Evolutionary conservation across 176 grass and related monocot species (phyloP), one percentile per base, ranked within the genome.

Genomic region (Phragmites australis): DNA sequence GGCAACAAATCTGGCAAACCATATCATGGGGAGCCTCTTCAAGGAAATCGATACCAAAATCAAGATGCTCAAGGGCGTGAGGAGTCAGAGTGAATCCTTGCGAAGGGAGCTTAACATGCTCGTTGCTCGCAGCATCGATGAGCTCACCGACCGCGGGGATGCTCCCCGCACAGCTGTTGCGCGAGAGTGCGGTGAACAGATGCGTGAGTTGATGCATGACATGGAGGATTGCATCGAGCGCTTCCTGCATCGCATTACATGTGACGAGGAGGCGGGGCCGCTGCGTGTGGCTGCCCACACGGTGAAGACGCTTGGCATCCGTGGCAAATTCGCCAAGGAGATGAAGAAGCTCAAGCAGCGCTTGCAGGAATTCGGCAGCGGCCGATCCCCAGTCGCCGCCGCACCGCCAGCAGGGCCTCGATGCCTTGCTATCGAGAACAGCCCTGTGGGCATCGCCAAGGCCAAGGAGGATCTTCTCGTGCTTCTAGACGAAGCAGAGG

Each of bases 151-250:
- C 19, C 12, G 11, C 13, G 8, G 10, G 15, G 21, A 15, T 30
- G 9, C 57, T 16, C 30, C 5, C 8, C 23, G 58, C 23, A 54
- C 70, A 3, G 81, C 47, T 18, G 81, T 82, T 0, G 32, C 46
- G 5, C 40, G 81, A 6, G 45, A 26, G 17, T 74, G 65, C 15
- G 40, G 70, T 14, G 3, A 42, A 1, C 6, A 44, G 70, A 65
- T 84, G 61, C 37, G 39, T 0, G 71, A 65, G 8, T 17, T 75
- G 19, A 66, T 26, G 19, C 71, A 83, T 2, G 81, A 76, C 3
- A 46, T 76, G 2, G 82, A 84, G 14, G 82, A 84, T 3, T 76
- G 72, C 72, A 12, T 84, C 0, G 82, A 84, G 48, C 26, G 39
- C 1, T 84, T 76, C 82, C 47, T 68, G 18, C 72, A 84, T 37